Base-by-base conservation (phyloP, 2,329 filamentous ascomycete genomes). In the Phialophora macrospora region DNA sequence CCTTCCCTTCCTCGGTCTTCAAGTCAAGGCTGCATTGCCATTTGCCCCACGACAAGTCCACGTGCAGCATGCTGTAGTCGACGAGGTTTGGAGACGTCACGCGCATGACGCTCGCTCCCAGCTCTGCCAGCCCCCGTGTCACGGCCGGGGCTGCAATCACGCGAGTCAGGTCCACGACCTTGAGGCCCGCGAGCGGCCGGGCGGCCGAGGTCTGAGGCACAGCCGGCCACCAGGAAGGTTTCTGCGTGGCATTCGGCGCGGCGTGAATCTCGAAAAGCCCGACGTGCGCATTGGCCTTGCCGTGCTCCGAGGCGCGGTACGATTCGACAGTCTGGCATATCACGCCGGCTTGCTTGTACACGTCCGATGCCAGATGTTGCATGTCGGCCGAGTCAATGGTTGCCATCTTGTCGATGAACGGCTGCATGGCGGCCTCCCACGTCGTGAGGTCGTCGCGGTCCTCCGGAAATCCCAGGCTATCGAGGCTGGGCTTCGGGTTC, bases 31-130 rank as follows among this genome's bases (percentile, higher is more conserved):
- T 85, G 1, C 83, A 81, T 0, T 87, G 83, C 68, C 88, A 88
- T 74, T 92, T 92, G 26, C 89, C 89, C 73, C 88, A 86, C 73
- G 91, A 91, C 12, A 88, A 86, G 69, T 91, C 89, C 0, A 90
- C 84, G 71, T 91, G 88, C 90, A 90, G 76, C 89, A 89, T 0
- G 48, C 75, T 76, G 57, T 76, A 74, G 71, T 80, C 77, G 0
- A 67, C 72, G 1, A 82, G 69, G 57, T 75, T 76, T 14, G 78
- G 78, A 20, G 78, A 79, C 1, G 80, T 82, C 12, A 83, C 74
- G 55, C 80, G 78, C 54, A 83, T 77, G 0, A 84, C 81, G 51
- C 80, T 79, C 4, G 81, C 81, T 2, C 81, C 81, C 55, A 80
- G 76, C 1, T 78, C 77, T 22, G 80, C 79, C 1, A 83, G 73